Percentiles rank a stretch among this genome's conserved stretches.
Conservation (phyloP, 2,329 filamentous ascomycete genomes). For the Trichophyton benhamiae region DNA sequence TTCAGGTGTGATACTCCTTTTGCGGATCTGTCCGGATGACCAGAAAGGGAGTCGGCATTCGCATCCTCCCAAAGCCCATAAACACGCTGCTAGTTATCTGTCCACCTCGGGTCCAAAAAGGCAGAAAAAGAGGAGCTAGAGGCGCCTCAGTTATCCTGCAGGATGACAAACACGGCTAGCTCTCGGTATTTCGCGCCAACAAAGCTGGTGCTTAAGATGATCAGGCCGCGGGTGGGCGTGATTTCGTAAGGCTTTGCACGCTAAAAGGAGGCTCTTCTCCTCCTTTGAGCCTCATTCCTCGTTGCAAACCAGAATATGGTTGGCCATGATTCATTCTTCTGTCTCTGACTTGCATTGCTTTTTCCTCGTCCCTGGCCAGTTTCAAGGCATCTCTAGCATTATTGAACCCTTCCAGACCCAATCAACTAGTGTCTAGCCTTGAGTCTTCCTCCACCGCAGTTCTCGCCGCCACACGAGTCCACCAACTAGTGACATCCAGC, state of each 20-base stretch:
- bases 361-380: background rate
- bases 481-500: background rate
- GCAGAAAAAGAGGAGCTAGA: too few species aligned
- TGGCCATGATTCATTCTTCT: background rate
- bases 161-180: background rate
- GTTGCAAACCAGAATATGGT: background rate
- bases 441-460: background rate
- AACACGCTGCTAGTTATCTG: too few species aligned
- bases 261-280: background rate
- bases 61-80: background rate
- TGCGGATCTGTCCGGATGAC: background rate
- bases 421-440: background rate
- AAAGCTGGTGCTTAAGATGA: background rate
- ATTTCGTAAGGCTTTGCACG: background rate
- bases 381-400: background rate
- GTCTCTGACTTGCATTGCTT: background rate
- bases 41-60: background rate
- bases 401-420: background rate
- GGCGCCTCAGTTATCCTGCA: background rate
- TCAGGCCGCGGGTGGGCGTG: background rate
- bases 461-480: background rate
- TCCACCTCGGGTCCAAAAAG: too few species aligned
- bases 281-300: background rate
- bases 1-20: background rate
- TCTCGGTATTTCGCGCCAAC: background rate